A percentile compares a stretch with the other conserved stretches of the same genome.
These are phyloP conservation scores for Ogataea ramenticola DNA, from an alignment of 805 yeast genomes.

Conservation along the genomic window DNA sequence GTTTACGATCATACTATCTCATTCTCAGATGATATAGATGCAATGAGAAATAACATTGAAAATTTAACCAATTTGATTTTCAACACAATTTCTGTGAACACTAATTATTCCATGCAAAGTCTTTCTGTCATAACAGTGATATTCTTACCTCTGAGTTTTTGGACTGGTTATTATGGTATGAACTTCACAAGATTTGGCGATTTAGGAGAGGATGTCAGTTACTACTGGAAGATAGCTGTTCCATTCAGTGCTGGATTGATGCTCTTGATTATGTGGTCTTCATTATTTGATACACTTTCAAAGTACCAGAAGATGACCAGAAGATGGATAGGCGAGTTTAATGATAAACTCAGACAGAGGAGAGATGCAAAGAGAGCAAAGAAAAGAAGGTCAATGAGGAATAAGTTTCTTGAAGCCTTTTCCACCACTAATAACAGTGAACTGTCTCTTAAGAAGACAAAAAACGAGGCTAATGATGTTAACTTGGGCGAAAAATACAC, in stretches of 20 bases:
- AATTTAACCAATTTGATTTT: conserved; percentile 45
- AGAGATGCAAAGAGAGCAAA: not conserved
- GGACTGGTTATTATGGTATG: conserved; percentile 60
- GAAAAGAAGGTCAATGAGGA: not conserved
- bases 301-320: not conserved
- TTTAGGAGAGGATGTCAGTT: conserved; percentile 29
- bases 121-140: conserved; percentile 51
- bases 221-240: conserved; percentile 41
- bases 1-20: conserved; percentile 48
- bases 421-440: not conserved
- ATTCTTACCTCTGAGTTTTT: conserved; percentile 50
- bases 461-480: too few species aligned
- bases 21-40: conserved; percentile 45
- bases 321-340: not conserved
- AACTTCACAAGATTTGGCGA: conserved; percentile 38
- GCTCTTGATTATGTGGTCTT: conserved; percentile 27
- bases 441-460: not conserved
- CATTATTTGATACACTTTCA: not conserved
- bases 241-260: conserved; percentile 32
- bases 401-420: not conserved
- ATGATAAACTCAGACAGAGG: not conserved
- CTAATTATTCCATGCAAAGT: conserved; percentile 47
- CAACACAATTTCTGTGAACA: conserved; percentile 50
- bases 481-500: too few species aligned
- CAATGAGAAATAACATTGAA: conserved; percentile 45